phyloP scores from a whole-genome alignment of 805 yeast genomes.

The Saccharomyces mikatae region DNA sequence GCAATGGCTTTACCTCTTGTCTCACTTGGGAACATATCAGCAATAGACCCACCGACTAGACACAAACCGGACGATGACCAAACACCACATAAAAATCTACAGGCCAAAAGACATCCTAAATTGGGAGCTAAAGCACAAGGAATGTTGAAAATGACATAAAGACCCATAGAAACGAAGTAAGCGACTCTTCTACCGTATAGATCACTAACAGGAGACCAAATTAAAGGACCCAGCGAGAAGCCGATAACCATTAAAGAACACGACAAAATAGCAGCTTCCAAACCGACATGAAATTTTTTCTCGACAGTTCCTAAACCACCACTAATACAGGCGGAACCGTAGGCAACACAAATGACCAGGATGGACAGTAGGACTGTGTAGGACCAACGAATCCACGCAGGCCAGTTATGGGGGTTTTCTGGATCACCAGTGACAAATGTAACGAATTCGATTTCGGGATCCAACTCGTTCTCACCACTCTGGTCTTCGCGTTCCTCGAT shows the following conservation, averaged over 20 bases:
- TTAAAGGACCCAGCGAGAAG: conserved; percentile 74
- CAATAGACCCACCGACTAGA: conserved; percentile 84
- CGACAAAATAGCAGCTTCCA: conserved; percentile 70
- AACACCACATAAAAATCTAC: conserved; percentile 83
- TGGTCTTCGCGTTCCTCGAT: conserved; percentile 12
- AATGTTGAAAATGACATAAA: conserved; percentile 72
- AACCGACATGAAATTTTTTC: conserved; percentile 59
- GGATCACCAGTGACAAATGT: conserved; percentile 76
- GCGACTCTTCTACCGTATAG: conserved; percentile 80
- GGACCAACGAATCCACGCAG: conserved; percentile 42
- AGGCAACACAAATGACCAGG: conserved; percentile 82
- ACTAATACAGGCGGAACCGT: conserved; percentile 85
- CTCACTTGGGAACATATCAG: conserved; percentile 76
- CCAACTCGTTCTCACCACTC: conserved; percentile 32
- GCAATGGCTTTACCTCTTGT: conserved; percentile 87
- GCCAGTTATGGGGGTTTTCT: conserved; percentile 88
- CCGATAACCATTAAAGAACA: conserved; percentile 88
- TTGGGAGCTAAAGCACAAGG: conserved; percentile 83
- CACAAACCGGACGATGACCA: conserved; percentile 77
- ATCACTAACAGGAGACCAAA: conserved; percentile 88
- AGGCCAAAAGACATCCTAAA: conserved; percentile 70
- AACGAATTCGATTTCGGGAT: conserved; percentile 73
- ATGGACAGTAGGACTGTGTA: conserved; percentile 63
- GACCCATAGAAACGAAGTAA: conserved; percentile 63
- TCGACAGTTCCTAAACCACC: conserved; percentile 70